Conservation (phyloP, 345 rosid species). For the Populus euphratica region DNA sequence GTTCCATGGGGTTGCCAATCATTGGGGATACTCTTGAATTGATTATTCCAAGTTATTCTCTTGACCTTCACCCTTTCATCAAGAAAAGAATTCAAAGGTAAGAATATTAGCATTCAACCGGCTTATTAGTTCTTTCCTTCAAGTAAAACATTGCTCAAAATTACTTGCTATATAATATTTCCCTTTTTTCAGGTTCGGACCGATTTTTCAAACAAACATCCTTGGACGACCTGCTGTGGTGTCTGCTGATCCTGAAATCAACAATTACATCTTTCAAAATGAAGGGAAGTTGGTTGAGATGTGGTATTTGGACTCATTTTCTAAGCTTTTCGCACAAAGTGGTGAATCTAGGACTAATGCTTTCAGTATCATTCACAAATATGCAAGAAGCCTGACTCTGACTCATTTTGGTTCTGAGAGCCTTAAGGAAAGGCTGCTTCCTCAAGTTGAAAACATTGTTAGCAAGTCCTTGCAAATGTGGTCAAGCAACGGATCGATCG, state of each 20-base stretch:
- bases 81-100: constrained; percentile 3
- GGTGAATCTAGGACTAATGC: neutral
- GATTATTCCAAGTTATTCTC: neutral
- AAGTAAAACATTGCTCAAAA: too few species aligned
- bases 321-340: constrained; percentile 17
- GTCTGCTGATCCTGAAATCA: constrained; percentile 20
- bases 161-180: neutral
- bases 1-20: constrained; percentile 2
- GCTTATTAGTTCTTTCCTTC: neutral
- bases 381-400: neutral
- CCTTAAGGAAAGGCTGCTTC: constrained; percentile 19
- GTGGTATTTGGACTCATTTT: constrained; percentile 19
- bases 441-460: constrained; percentile 15
- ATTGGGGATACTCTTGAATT: constrained; percentile 5
- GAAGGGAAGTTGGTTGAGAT: constrained; percentile 17
- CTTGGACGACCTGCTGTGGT: constrained; percentile 16
- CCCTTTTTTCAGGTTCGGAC: constrained; percentile 13
- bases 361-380: constrained; percentile 5
- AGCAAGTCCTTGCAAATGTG: constrained; percentile 10
- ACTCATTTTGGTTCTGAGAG: constrained; percentile 18
- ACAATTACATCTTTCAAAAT: constrained; percentile 16
- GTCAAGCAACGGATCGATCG: constrained; percentile 9
- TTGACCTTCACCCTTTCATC: constrained; percentile 4
- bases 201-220: constrained; percentile 18
- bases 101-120: neutral